Percentiles rank a stretch among this genome's conserved stretches.
These are phyloP conservation scores for Kalmusia sp. DNA, from an alignment of 2,329 filamentous ascomycete species.

Conservation along the genomic window DNA sequence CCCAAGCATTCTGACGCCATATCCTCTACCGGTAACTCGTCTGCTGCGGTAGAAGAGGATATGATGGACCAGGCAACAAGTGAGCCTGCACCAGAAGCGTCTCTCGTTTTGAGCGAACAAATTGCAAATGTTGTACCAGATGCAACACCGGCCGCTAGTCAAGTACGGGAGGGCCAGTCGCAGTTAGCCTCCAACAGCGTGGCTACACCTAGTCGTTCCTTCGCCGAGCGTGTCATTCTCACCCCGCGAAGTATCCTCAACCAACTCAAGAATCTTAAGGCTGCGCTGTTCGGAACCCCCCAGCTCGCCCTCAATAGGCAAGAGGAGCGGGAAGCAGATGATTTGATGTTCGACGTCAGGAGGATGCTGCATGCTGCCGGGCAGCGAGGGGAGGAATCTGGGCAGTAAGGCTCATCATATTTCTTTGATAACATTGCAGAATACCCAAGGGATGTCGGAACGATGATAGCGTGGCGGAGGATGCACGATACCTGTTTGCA, in stretches of 20 bases:
- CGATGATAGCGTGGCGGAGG: neutral
- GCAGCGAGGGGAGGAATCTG: constrained; percentile 50
- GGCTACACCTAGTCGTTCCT: constrained; percentile 37
- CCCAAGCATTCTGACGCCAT: constrained; percentile 12
- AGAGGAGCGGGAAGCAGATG: constrained; percentile 75
- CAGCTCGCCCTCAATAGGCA: constrained; percentile 66
- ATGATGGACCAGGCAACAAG: neutral
- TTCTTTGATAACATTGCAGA: neutral
- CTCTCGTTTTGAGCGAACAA: constrained; percentile 9
- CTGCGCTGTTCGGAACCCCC: constrained; percentile 60
- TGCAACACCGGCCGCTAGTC: constrained; percentile 11
- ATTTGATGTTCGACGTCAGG: constrained; percentile 80
- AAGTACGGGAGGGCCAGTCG: constrained; percentile 11
- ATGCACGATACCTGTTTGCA: constrained; percentile 1
- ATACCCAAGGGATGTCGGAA: neutral
- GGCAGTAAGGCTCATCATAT: constrained; percentile 2
- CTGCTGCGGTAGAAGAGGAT: constrained; percentile 8
- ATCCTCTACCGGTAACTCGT: constrained; percentile 9
- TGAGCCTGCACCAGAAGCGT: neutral
- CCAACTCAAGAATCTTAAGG: constrained; percentile 53
- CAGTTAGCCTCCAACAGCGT: constrained; percentile 15
- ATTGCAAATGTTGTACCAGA: constrained; percentile 16
- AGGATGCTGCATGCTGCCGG: constrained; percentile 76
- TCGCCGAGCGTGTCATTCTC: constrained; percentile 44
- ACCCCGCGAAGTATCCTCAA: constrained; percentile 59